Percentiles rank a stretch among this genome's conserved stretches.
These are phyloP conservation scores for Xylaria sp. DNA, from an alignment of 2,329 filamentous ascomycete genomes.

Conservation along the genomic window DNA sequence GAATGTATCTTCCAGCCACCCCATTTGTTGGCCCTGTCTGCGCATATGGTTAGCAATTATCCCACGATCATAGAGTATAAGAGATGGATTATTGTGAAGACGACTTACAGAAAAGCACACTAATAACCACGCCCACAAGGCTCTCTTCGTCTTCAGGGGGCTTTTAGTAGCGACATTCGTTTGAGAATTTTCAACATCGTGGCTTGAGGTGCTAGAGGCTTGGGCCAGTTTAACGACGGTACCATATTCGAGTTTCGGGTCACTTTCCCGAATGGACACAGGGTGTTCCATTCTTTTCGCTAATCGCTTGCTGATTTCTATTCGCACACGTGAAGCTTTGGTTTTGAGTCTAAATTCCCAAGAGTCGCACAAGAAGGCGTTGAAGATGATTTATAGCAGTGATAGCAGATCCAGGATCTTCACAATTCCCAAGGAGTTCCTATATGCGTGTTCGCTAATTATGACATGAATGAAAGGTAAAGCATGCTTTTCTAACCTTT, in stretches of 20 bases:
- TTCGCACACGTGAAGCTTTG: neutral
- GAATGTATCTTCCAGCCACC: slow-evolving; percentile 31
- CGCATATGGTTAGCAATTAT: neutral
- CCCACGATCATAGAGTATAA: neutral
- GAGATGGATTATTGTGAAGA: neutral
- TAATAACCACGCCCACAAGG: slow-evolving; percentile 33
- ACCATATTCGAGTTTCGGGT: slow-evolving; percentile 19
- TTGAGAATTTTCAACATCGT: slow-evolving; percentile 15
- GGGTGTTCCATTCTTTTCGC: neutral
- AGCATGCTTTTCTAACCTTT: neutral
- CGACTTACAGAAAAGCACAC: slow-evolving; percentile 33
- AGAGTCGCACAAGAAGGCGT: neutral
- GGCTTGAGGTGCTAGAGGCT: neutral
- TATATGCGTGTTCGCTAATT: neutral
- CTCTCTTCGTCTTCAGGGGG: slow-evolving; percentile 16
- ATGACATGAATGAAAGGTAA: neutral
- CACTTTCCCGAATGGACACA: neutral
- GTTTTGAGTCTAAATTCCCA: neutral
- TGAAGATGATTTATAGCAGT: neutral
- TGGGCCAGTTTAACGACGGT: slow-evolving; percentile 10
- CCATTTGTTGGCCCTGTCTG: slow-evolving; percentile 33
- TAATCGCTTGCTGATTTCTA: neutral
- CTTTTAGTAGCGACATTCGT: slow-evolving; percentile 22
- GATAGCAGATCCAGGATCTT: neutral
- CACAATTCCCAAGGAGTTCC: neutral